Percentiles rank a stretch among this genome's conserved stretches.
Conservation (phyloP, 305 asterid species). For the Andrographis paniculata region DNA sequence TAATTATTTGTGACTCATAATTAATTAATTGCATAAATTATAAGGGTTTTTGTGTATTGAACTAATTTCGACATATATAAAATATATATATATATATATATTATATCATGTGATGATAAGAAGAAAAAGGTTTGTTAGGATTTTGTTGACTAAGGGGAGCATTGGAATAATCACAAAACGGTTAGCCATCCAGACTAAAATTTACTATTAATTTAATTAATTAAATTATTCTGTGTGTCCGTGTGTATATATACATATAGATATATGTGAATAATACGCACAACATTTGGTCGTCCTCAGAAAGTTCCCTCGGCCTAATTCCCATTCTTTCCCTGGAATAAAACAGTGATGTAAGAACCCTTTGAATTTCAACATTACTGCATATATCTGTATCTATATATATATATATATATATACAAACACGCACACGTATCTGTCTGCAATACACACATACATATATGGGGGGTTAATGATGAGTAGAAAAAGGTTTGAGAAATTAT, state of each 20-base stretch:
- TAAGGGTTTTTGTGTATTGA: neutral
- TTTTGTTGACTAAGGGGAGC: constrained; percentile 41
- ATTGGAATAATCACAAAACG: constrained; percentile 51
- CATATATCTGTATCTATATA: neutral
- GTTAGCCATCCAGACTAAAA: constrained; percentile 32
- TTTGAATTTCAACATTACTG: constrained; percentile 4
- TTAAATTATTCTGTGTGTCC: constrained; percentile 8
- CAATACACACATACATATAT: too few relatives aligned
- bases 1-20: neutral
- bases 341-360: constrained; percentile 22
- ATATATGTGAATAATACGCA: constrained; percentile 13
- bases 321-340: constrained; percentile 19
- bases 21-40: neutral
- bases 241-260: neutral
- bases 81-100: neutral
- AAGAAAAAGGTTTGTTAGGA: constrained; percentile 66
- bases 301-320: constrained; percentile 27
- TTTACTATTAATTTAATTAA: too few relatives aligned
- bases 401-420: neutral
- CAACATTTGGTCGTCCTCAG: constrained; percentile 10
- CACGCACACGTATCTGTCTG: neutral
- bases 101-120: constrained; percentile 26
- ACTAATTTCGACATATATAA: neutral
- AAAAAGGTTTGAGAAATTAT: neutral
- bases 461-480: constrained; percentile 9